phyloP scores from a whole-genome alignment of 163 green algal species.

The Smithsoniella earleae region DNA sequence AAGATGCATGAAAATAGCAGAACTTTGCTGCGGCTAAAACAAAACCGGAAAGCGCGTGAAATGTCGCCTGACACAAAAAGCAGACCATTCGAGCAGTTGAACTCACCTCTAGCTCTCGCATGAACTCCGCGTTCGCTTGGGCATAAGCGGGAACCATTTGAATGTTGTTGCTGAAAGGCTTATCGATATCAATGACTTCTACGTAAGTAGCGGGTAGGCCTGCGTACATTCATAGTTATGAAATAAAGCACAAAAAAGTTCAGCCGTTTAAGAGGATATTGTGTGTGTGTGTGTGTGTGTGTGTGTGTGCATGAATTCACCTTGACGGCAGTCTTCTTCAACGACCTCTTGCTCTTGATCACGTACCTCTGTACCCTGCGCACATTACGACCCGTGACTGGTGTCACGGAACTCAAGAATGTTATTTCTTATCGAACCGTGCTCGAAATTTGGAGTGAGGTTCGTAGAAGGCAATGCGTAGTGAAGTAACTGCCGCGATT shows the following conservation, averaged over 20 bases:
- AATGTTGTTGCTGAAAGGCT: not conserved
- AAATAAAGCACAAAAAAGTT: not conserved
- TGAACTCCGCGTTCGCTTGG: constrained; percentile 14
- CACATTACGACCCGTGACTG: too few relatives aligned
- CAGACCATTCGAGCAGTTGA: not conserved
- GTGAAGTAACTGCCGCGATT: too few relatives aligned
- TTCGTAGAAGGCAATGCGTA: too few relatives aligned
- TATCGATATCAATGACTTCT: constrained; percentile 1
- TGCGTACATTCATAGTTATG: not conserved
- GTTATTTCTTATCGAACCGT: too few relatives aligned
- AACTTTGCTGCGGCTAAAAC: not conserved
- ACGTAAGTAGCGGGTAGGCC: not conserved
- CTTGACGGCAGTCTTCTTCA: too few relatives aligned
- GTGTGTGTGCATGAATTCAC: not conserved
- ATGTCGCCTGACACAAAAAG: not conserved
- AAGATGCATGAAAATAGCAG: not conserved
- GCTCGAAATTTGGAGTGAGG: too few relatives aligned
- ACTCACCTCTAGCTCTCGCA: constrained; percentile 18
- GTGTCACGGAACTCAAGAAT: too few relatives aligned
- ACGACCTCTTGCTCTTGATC: too few relatives aligned
- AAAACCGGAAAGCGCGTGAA: not conserved
- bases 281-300: not conserved
- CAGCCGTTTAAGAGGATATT: not conserved
- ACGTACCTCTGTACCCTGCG: too few relatives aligned
- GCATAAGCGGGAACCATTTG: constrained; percentile 23